A percentile compares a stretch with the other conserved stretches of the same genome.
Conservation (phyloP, 1,284 basidiomycete genomes). For the Fomitopsis palustris region DNA sequence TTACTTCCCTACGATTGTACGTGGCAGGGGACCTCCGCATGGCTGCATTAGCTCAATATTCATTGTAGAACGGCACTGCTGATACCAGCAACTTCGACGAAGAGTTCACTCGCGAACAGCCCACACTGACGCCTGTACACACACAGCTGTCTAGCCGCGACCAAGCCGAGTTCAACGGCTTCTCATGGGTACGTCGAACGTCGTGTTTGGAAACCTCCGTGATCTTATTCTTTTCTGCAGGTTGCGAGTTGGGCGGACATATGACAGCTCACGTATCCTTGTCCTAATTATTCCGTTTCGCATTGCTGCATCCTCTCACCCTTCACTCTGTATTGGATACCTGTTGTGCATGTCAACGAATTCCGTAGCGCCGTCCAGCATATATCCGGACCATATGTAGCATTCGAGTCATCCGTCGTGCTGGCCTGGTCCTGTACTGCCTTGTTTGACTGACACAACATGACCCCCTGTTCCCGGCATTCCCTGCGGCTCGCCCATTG, state of each 20-base stretch:
- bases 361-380: conserved; percentile 6
- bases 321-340: conserved; percentile 48
- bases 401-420: conserved; percentile 11
- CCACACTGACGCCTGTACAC: conserved; percentile 96
- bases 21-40: conserved; percentile 28
- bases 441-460: conserved; percentile 41
- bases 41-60: conserved; percentile 8
- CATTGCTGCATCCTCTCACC: conserved; percentile 22
- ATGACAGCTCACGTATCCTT: conserved; percentile 31
- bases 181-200: conserved; percentile 71
- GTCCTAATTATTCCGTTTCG: conserved; percentile 27
- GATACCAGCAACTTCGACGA: conserved; percentile 92
- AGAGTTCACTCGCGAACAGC: conserved; percentile 96
- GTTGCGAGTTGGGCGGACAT: conserved; percentile 74
- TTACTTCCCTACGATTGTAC: conserved; percentile 94
- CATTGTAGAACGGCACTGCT: conserved; percentile 66
- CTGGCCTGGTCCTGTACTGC: conserved; percentile 17
- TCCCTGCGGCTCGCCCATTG: conserved; percentile 34
- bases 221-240: conserved; percentile 27
- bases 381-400: conserved; percentile 21
- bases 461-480: conserved; percentile 69
- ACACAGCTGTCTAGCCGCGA: conserved; percentile 90
- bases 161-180: conserved; percentile 94
- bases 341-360: conserved; percentile 30
- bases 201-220: not conserved